phyloP scores from a whole-genome alignment of 495 filamentous ascomycete species.

The Penicillium angulare region DNA sequence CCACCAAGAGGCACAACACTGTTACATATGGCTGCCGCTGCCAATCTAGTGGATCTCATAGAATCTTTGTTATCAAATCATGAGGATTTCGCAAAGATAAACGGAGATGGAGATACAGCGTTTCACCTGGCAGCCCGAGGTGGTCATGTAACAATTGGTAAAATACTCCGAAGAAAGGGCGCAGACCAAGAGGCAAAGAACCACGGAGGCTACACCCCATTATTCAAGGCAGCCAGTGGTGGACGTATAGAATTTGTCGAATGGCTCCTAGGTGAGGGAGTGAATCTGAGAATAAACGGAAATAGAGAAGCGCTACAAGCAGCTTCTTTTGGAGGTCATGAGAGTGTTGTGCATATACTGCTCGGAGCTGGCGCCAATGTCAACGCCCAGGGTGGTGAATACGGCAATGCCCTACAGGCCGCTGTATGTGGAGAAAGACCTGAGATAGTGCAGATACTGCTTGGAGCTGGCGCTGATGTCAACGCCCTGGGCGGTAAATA shows the following conservation, averaged over 20 bases:
- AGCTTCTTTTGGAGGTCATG: background rate
- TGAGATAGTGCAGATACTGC: constrained; percentile 9
- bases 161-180: background rate
- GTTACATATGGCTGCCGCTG: constrained; percentile 5
- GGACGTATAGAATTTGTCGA: background rate
- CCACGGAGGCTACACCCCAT: background rate
- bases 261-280: constrained; percentile 1
- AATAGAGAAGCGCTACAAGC: background rate
- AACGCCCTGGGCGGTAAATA: constrained; percentile 2
- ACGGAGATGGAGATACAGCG: background rate
- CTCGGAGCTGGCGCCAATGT: constrained; percentile 1
- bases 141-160: background rate
- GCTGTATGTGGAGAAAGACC: background rate
- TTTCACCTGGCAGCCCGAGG: constrained; percentile 1
- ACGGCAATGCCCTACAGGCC: constrained; percentile 11
- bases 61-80: background rate
- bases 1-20: constrained; percentile 1
- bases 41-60: background rate
- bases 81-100: background rate
- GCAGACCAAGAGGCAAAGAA: background rate
- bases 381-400: background rate
- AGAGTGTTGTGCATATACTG: background rate
- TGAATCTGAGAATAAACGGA: background rate
- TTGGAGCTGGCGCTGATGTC: constrained; percentile 6
- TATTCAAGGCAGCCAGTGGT: background rate